phyloP scores from a whole-genome alignment of 441 rosid genomes.

The Dalechampia spathulata region DNA sequence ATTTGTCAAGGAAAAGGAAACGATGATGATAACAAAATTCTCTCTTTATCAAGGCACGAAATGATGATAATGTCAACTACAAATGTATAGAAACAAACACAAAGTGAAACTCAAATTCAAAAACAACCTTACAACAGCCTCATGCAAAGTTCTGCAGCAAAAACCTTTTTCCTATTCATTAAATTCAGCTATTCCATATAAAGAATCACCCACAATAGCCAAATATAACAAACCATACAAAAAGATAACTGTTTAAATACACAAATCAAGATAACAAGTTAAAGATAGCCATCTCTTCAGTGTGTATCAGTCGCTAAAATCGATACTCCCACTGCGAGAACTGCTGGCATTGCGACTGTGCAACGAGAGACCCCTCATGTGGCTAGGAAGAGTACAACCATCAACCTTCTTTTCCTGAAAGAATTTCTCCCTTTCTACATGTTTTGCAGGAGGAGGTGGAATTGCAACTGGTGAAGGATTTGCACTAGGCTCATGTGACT shows the following conservation, averaged over 20 bases:
- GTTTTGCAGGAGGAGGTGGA: slow-evolving; percentile 97
- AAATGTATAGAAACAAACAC: too few species aligned
- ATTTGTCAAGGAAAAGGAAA: too few species aligned
- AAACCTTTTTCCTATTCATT: slow-evolving; percentile 6
- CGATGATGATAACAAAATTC: too few species aligned
- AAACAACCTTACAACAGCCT: neutral
- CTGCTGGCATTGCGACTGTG: slow-evolving; percentile 85
- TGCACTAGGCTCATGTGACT: slow-evolving; percentile 27
- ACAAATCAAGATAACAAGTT: neutral
- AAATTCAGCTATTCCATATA: neutral
- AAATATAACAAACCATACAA: neutral
- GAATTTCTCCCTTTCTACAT: slow-evolving; percentile 76
- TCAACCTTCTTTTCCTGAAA: slow-evolving; percentile 78
- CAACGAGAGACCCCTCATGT: slow-evolving; percentile 71
- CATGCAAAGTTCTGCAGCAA: neutral
- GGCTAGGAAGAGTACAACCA: slow-evolving; percentile 50
- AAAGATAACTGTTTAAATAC: slow-evolving; percentile 6
- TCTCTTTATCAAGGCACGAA: too few species aligned
- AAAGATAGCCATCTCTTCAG: neutral
- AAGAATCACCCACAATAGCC: slow-evolving; percentile 1
- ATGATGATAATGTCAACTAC: too few species aligned
- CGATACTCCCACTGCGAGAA: slow-evolving; percentile 74
- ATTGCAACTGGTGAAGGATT: slow-evolving; percentile 46
- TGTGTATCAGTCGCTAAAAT: slow-evolving; percentile 55
- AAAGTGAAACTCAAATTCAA: neutral